Conservation (phyloP, 306 rosid species). For the Phaseolus lunatus region DNA sequence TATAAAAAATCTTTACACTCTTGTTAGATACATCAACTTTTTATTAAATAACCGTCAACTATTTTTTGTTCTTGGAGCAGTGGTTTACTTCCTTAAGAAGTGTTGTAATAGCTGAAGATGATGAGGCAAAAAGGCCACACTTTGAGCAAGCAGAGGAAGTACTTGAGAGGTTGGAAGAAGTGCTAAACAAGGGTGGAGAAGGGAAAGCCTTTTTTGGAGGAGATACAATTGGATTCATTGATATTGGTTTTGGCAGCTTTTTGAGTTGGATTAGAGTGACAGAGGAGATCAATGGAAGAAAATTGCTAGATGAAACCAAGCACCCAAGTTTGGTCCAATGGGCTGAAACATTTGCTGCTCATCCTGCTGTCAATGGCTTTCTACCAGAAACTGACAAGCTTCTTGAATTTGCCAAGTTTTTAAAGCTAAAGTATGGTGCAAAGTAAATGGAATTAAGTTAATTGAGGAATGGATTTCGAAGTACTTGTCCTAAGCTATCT, state of each 20-base stretch:
- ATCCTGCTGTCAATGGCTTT: conserved; percentile 55
- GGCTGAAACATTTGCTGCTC: conserved; percentile 50
- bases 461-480: background rate
- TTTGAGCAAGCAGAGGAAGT: conserved; percentile 44
- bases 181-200: conserved; percentile 46
- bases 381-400: conserved; percentile 62
- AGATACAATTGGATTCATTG: conserved; percentile 59
- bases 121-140: conserved; percentile 54
- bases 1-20: too few species aligned
- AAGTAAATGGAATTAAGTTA: conserved; percentile 3
- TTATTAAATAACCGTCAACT: too few species aligned
- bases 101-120: conserved; percentile 43
- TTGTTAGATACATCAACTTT: too few species aligned
- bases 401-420: conserved; percentile 44
- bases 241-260: conserved; percentile 59
- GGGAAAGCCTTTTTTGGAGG: conserved; percentile 66
- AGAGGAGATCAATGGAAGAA: conserved; percentile 46
- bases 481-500: background rate
- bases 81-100: conserved; percentile 21
- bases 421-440: conserved; percentile 28
- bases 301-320: conserved; percentile 48
- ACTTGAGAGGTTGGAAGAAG: conserved; percentile 55
- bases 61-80: too few species aligned
- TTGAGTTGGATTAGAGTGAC: conserved; percentile 52
- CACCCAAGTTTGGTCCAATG: conserved; percentile 56